Percentiles rank a stretch among this genome's conserved stretches.
Conservation (phyloP, 192 early-diverging fungal genomes). For the Coemansia guatemalensis region DNA sequence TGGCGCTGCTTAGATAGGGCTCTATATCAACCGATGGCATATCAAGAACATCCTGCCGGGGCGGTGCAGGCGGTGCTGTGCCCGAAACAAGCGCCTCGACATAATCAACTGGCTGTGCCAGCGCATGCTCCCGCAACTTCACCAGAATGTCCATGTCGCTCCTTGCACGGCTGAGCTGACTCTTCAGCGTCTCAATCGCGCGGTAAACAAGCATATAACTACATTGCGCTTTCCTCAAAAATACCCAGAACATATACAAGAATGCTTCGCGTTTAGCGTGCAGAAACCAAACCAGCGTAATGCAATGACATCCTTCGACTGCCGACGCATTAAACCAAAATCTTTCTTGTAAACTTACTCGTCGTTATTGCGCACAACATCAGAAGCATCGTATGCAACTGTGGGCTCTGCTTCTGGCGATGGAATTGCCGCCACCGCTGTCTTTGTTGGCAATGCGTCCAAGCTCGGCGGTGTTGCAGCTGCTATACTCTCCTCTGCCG, state of each 20-base stretch:
- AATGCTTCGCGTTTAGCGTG: too few relatives aligned
- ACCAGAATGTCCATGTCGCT: slow-evolving; percentile 43
- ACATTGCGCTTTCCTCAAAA: neutral
- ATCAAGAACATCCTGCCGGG: slow-evolving; percentile 33
- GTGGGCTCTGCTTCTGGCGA: slow-evolving; percentile 17
- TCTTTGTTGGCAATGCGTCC: neutral
- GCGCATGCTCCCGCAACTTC: slow-evolving; percentile 24
- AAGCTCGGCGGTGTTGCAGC: neutral
- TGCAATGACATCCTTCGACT: neutral
- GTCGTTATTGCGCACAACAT: slow-evolving; percentile 41
- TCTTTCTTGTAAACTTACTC: slow-evolving; percentile 20
- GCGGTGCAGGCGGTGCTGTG: slow-evolving; percentile 24
- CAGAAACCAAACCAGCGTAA: too few relatives aligned
- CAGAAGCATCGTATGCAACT: neutral
- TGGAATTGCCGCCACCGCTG: neutral
- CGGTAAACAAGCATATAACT: slow-evolving; percentile 47
- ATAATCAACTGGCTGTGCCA: slow-evolving; percentile 34
- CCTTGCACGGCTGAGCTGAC: slow-evolving; percentile 44
- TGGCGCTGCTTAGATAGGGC: slow-evolving; percentile 30
- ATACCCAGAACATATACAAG: too few relatives aligned
- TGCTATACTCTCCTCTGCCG: slow-evolving; percentile 9
- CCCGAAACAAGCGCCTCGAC: slow-evolving; percentile 25
- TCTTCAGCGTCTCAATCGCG: slow-evolving; percentile 39
- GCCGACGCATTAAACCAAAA: neutral
- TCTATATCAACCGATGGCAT: slow-evolving; percentile 33